Percentiles rank a stretch among this genome's conserved stretches.
Conservation (phyloP, 108 stramenopile genomes). For the Chaetoceros muelleri region DNA sequence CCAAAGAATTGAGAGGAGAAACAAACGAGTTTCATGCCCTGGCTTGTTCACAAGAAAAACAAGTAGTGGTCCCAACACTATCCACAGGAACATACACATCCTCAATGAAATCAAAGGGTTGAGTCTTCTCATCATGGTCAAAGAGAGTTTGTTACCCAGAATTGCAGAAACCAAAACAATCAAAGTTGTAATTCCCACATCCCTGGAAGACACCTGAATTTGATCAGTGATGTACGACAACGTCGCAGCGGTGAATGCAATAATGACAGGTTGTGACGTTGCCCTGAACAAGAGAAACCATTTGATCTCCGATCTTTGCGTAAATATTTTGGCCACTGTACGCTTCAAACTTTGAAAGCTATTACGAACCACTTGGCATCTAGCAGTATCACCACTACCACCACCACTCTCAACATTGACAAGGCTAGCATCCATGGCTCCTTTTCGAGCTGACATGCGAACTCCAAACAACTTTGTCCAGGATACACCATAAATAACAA, state of each 20-base stretch:
- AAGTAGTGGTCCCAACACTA: neutral
- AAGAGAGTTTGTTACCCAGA: neutral
- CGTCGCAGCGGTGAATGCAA: neutral
- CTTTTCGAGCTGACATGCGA: neutral
- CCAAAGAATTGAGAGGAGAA: slow-evolving; percentile 55
- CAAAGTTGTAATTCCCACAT: neutral
- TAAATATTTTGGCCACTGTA: neutral
- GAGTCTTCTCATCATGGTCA: neutral
- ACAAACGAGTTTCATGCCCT: slow-evolving; percentile 27
- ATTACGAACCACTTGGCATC: no score
- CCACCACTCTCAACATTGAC: no score
- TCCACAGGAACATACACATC: neutral
- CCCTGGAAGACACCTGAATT: neutral
- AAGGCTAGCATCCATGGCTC: no score
- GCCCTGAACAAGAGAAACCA: neutral
- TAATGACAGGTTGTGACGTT: neutral
- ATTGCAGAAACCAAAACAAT: neutral
- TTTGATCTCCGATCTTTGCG: neutral
- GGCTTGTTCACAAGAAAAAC: slow-evolving; percentile 33
- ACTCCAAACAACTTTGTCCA: neutral
- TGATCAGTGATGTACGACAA: neutral
- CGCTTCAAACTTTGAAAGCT: neutral
- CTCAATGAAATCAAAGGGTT: neutral
- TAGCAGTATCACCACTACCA: no score
- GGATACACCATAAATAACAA: neutral